phyloP scores from a whole-genome alignment of 768 basidiomycete genomes.

The Serendipita sp. region DNA sequence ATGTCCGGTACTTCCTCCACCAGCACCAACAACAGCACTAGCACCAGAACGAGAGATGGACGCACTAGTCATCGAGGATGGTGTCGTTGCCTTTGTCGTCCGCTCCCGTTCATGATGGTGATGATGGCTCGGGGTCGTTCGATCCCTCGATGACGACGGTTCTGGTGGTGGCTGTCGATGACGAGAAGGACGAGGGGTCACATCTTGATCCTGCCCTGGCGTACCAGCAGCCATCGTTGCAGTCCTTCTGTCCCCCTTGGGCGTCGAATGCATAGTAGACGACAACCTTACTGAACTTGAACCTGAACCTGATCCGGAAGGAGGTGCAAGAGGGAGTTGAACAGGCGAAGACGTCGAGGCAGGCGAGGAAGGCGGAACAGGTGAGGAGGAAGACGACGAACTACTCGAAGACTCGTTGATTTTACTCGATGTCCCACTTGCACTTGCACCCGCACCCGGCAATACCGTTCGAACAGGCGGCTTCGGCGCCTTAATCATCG shows the following conservation, averaged over 20 bases:
- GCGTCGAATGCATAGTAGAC: no score
- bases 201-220: no score
- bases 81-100: not conserved
- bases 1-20: not conserved
- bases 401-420: not conserved
- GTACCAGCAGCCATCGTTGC: no score
- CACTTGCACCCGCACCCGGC: not conserved
- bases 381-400: not conserved
- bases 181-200: not conserved
- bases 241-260: no score
- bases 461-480: not conserved
- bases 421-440: no score
- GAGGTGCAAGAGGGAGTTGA: no score
- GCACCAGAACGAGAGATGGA: not conserved
- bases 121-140: not conserved
- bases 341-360: not conserved
- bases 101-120: no score
- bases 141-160: not conserved
- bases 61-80: not conserved
- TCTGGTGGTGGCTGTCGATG: not conserved
- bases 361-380: not conserved
- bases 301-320: no score
- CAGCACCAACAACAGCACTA: not conserved
- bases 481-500: constrained; percentile 2
- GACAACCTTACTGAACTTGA: no score